Conservation (phyloP, 345 rosid species). For the Salix suchowensis region DNA sequence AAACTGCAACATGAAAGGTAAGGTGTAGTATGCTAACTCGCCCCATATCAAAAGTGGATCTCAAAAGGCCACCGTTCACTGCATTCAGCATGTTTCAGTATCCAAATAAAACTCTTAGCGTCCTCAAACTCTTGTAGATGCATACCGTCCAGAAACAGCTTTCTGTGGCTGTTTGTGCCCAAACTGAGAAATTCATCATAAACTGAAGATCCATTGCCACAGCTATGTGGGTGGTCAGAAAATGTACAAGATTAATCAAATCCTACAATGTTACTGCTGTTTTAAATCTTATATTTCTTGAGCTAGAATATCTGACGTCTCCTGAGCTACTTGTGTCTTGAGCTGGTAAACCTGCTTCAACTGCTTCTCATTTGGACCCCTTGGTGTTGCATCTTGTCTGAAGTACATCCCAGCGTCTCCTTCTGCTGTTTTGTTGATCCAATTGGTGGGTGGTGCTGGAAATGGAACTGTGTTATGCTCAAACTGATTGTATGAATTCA, state of each 20-base stretch:
- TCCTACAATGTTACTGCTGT: slow-evolving; percentile 9
- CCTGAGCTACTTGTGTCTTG: slow-evolving; percentile 36
- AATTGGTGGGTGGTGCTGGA: slow-evolving; percentile 63
- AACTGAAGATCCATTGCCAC: neutral
- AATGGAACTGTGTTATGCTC: slow-evolving; percentile 35
- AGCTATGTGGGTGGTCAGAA: neutral
- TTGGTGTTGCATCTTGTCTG: slow-evolving; percentile 33
- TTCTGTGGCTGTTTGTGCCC: neutral
- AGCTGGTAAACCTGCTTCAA: slow-evolving; percentile 55
- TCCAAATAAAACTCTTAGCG: neutral
- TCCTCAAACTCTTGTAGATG: neutral
- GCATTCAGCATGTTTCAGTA: neutral
- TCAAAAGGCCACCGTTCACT: neutral
- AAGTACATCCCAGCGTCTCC: slow-evolving; percentile 31
- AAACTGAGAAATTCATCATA: neutral
- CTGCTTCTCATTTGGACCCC: slow-evolving; percentile 44
- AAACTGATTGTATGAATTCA: slow-evolving; percentile 27
- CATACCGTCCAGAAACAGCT: neutral
- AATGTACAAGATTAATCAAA: neutral
- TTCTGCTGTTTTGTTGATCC: slow-evolving; percentile 41
- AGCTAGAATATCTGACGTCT: slow-evolving; percentile 15
- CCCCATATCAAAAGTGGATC: neutral
- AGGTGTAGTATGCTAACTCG: neutral
- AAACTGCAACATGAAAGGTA: neutral
- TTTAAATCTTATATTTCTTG: slow-evolving; percentile 5